These are phyloP conservation scores for Marasmius sp. DNA, from an alignment of 1,284 basidiomycete genomes.

Conservation along the genomic window DNA sequence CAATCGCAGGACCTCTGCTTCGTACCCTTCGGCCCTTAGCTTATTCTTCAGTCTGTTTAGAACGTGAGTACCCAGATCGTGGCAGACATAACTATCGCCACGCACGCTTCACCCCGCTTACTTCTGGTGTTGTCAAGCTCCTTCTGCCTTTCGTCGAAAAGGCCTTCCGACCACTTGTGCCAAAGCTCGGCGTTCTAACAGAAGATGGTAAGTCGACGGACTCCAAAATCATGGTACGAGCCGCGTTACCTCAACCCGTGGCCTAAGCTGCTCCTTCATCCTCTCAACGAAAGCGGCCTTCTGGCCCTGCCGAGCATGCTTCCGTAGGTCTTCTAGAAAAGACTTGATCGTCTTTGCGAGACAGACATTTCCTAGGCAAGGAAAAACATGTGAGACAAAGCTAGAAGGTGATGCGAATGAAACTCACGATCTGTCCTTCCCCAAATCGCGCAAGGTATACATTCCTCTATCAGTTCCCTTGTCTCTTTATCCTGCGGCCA, in stretches of 20 bases:
- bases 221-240: not conserved
- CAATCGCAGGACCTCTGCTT: not conserved
- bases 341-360: not conserved
- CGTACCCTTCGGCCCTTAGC: conserved; percentile 9
- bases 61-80: not conserved
- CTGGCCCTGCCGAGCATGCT: not conserved
- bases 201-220: not conserved
- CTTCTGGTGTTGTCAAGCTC: conserved; percentile 1
- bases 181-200: conserved; percentile 4
- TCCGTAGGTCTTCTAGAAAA: not conserved
- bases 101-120: conserved; percentile 5
- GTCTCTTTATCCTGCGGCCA: conserved; percentile 8
- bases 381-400: not conserved
- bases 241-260: not conserved
- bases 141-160: not conserved
- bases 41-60: conserved; percentile 4
- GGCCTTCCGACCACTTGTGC: not conserved
- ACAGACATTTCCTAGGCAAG: not conserved
- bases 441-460: conserved; percentile 9
- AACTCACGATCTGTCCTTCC: not conserved
- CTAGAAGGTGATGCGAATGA: too few relatives aligned
- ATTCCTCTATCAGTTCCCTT: not conserved
- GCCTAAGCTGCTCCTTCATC: not conserved
- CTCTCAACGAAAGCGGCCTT: not conserved
- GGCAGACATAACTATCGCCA: not conserved